Percentiles rank a stretch among this genome's conserved stretches.
These are phyloP conservation scores for Xanthoconium stramineum DNA, from an alignment of 768 basidiomycete species.

Conservation along the genomic window DNA sequence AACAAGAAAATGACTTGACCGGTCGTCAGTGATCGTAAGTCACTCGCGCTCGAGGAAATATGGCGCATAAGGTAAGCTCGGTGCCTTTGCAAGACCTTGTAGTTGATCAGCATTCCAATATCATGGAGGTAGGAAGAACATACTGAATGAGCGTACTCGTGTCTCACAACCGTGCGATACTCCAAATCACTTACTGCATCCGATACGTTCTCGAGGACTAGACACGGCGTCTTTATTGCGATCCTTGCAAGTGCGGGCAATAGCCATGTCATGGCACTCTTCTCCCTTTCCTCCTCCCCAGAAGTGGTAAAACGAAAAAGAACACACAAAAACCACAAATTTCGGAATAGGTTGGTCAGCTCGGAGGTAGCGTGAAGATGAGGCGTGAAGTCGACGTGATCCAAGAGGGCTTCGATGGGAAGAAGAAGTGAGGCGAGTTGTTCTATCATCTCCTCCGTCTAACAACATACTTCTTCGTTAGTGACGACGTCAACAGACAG, in stretches of 20 bases:
- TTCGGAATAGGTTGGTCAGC: slow-evolving; percentile 77
- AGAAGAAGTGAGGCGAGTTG: slow-evolving; percentile 86
- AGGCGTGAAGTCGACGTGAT: slow-evolving; percentile 65
- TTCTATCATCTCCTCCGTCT: slow-evolving; percentile 83
- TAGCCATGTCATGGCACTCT: slow-evolving; percentile 74
- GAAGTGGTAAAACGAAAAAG: slow-evolving; percentile 73
- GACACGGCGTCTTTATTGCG: slow-evolving; percentile 79
- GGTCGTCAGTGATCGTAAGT: slow-evolving; percentile 70
- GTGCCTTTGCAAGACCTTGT: slow-evolving; percentile 69
- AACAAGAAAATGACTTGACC: slow-evolving; percentile 85
- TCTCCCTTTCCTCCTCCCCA: slow-evolving; percentile 42
- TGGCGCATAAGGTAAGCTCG: slow-evolving; percentile 59
- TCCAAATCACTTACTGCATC: slow-evolving; percentile 88
- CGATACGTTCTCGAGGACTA: slow-evolving; percentile 77
- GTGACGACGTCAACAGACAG: background rate
- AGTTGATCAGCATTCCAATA: slow-evolving; percentile 1
- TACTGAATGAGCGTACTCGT: slow-evolving; percentile 78
- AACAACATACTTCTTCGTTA: slow-evolving; percentile 3
- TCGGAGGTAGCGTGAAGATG: slow-evolving; percentile 52
- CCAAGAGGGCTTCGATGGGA: slow-evolving; percentile 85
- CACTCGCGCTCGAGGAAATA: slow-evolving; percentile 61
- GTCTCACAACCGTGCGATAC: slow-evolving; percentile 86
- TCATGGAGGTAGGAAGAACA: slow-evolving; percentile 19
- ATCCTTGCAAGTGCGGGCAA: slow-evolving; percentile 73
- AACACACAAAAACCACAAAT: slow-evolving; percentile 91